phyloP scores from a whole-genome alignment of 768 basidiomycete species.

The Mycena metata region DNA sequence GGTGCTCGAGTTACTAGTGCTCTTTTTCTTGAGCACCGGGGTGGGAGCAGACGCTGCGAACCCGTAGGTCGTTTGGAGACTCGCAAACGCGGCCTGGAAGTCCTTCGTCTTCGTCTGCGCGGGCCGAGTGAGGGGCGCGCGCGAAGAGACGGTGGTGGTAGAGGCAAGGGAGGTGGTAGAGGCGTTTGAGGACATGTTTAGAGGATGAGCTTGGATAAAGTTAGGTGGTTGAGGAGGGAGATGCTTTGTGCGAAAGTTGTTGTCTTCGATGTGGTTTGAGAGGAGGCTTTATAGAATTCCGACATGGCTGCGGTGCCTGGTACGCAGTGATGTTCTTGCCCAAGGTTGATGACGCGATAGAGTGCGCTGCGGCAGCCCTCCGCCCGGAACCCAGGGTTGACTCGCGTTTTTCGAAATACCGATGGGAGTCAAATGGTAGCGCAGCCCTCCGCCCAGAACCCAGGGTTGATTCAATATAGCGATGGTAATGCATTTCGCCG shows the following conservation, averaged over 20 bases:
- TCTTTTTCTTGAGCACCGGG: slow-evolving; percentile 11
- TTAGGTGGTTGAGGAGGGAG: no score
- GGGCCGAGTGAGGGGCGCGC: slow-evolving; percentile 8
- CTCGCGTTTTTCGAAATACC: no score
- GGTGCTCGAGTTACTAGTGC: neutral
- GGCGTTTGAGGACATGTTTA: slow-evolving; percentile 11
- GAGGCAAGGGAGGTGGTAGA: slow-evolving; percentile 30
- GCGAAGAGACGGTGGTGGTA: slow-evolving; percentile 29
- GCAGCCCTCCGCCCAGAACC: no score
- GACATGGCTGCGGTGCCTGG: slow-evolving; percentile 16
- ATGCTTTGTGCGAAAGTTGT: neutral
- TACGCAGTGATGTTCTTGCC: neutral
- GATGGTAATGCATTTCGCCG: no score
- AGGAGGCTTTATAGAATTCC: slow-evolving; percentile 15
- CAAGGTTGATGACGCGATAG: neutral
- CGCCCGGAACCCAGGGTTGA: no score
- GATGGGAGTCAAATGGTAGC: no score
- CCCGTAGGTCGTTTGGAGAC: slow-evolving; percentile 34
- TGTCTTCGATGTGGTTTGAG: neutral
- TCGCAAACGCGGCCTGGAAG: slow-evolving; percentile 29
- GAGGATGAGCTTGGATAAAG: neutral
- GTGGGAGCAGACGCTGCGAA: slow-evolving; percentile 14
- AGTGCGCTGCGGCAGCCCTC: no score
- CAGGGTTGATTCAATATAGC: no score
- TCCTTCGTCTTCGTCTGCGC: slow-evolving; percentile 25